A percentile compares a stretch with the other conserved stretches of the same genome.
Conservation (phyloP, 1,284 basidiomycete species). For the Pseudozyma hubeiensis region DNA sequence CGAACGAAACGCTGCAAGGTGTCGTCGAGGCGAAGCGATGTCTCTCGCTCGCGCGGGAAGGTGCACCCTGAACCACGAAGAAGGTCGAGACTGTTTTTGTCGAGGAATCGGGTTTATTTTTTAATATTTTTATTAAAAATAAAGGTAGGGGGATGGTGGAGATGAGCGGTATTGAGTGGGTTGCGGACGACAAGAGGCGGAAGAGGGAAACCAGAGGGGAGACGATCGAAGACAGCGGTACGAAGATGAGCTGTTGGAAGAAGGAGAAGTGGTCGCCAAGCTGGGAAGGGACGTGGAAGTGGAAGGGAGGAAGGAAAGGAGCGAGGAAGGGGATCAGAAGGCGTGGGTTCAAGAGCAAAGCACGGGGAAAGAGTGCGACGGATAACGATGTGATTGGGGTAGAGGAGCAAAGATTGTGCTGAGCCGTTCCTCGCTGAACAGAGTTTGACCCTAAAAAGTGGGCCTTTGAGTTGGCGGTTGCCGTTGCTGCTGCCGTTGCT, state of each 20-base stretch:
- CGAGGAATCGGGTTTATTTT: not conserved
- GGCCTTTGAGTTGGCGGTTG: too few species aligned
- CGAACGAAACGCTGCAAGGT: not conserved
- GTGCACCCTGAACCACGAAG: conserved; percentile 12
- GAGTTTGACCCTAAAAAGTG: too few species aligned
- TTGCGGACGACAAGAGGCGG: too few species aligned
- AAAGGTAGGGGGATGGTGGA: not conserved
- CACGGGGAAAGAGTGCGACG: conserved; percentile 39
- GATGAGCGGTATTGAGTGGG: not conserved
- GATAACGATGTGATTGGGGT: conserved; percentile 38
- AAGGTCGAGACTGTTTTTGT: not conserved
- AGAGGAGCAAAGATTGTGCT: conserved; percentile 1
- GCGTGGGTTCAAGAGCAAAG: not conserved
- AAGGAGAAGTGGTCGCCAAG: not conserved
- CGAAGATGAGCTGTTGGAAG: not conserved
- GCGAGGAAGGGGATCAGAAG: not conserved
- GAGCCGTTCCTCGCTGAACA: too few species aligned
- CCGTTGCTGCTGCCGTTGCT: too few species aligned
- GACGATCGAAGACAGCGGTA: not conserved
- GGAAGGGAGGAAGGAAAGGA: conserved; percentile 1
- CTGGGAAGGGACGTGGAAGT: not conserved
- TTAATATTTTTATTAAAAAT: not conserved
- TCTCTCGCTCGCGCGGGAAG: not conserved
- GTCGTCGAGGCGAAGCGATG: not conserved
- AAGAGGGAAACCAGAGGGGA: not conserved